Evolutionary conservation across 73 alveolate genomes (phyloP).

Genomic region (Paraurostyla sp.): DNA sequence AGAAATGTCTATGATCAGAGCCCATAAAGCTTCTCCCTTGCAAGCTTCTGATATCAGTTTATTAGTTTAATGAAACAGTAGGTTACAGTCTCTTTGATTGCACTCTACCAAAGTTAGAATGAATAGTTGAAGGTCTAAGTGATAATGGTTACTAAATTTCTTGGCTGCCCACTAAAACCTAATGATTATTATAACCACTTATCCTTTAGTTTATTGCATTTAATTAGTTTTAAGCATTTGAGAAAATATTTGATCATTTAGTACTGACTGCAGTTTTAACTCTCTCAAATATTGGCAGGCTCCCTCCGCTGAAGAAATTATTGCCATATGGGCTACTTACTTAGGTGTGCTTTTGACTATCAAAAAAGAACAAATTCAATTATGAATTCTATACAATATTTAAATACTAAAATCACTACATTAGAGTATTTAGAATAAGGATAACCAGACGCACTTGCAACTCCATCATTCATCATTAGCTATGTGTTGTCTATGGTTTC

Average conservation of each 20-base stretch:
- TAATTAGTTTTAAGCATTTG: background rate
- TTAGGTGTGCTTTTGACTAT: background rate
- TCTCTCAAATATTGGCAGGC: constrained; percentile 47
- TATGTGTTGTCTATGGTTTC: too few species aligned
- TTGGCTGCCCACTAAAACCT: constrained; percentile 17
- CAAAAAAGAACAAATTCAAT: background rate
- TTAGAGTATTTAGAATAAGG: too few species aligned
- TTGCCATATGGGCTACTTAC: constrained; percentile 18
- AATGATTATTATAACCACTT: background rate
- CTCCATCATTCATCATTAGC: too few species aligned
- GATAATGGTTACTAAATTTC: background rate
- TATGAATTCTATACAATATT: background rate
- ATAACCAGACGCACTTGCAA: too few species aligned
- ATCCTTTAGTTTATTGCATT: background rate
- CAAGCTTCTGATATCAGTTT: background rate
- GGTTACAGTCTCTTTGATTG: background rate
- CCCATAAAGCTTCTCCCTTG: background rate
- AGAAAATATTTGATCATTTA: background rate
- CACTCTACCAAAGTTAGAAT: constrained; percentile 39
- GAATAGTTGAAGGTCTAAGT: background rate
- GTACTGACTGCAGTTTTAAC: constrained; percentile 21
- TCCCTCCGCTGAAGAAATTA: constrained; percentile 18
- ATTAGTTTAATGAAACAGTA: background rate
- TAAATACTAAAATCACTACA: too few species aligned
- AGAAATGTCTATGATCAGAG: background rate